These are phyloP conservation scores for Phoma sp. DNA, from an alignment of 2,329 filamentous ascomycete species.

Conservation along the genomic window DNA sequence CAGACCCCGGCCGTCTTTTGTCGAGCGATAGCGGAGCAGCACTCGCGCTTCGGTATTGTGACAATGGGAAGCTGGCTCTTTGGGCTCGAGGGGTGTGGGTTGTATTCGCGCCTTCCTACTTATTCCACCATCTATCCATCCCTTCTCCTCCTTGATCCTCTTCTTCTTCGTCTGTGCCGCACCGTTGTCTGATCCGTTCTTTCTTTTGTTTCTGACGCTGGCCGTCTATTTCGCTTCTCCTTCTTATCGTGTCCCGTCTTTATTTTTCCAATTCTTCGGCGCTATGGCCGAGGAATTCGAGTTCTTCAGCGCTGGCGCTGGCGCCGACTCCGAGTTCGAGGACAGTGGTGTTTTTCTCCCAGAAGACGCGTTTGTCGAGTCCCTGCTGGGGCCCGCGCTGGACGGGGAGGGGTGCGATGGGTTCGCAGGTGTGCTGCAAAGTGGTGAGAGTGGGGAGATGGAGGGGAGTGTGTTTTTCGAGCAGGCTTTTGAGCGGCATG, in stretches of 20 bases:
- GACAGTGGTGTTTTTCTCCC: background rate
- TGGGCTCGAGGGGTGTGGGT: background rate
- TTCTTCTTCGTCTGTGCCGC: background rate
- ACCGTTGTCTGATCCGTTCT: background rate
- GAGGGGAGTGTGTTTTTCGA: background rate
- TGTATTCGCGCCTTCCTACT: background rate
- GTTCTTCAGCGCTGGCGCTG: background rate
- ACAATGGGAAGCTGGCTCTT: background rate
- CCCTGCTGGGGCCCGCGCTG: background rate
- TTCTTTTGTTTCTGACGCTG: background rate
- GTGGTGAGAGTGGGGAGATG: background rate
- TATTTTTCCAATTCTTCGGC: background rate
- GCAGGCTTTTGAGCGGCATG: background rate
- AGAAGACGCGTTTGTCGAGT: background rate
- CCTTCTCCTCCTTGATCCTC: background rate
- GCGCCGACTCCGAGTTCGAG: background rate
- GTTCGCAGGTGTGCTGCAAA: background rate
- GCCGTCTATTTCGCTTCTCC: background rate
- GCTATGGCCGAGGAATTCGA: background rate
- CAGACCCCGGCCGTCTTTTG: background rate
- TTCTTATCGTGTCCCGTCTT: background rate
- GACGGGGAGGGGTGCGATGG: background rate
- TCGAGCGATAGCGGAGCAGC: background rate
- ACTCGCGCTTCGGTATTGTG: background rate
- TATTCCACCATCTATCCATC: no score